phyloP scores from a whole-genome alignment of 2,329 filamentous ascomycete species.

The Myriosclerotinia curreyana region DNA sequence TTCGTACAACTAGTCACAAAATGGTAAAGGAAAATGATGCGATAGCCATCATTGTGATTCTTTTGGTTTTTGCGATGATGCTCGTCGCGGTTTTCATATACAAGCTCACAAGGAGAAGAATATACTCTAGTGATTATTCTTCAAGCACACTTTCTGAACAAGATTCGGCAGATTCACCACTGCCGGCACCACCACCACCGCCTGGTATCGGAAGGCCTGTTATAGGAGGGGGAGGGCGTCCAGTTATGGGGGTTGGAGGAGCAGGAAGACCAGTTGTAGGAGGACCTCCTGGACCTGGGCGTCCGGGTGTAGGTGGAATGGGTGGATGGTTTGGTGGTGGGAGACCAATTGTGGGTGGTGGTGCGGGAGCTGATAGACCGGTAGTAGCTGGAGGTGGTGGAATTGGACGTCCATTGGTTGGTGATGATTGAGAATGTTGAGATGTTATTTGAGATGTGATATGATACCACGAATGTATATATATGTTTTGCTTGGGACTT shows the following conservation, averaged over 20 bases:
- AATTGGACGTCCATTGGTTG: neutral
- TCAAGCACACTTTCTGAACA: conserved; percentile 2
- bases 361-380: neutral
- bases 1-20: neutral
- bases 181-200: neutral
- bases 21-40: conserved; percentile 9
- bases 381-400: neutral
- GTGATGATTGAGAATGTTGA: neutral
- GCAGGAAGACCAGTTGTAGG: neutral
- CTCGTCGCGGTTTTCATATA: neutral
- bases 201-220: neutral
- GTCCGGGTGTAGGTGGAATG: neutral
- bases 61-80: conserved; percentile 8
- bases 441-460: neutral
- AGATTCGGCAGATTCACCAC: neutral
- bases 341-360: neutral
- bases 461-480: neutral
- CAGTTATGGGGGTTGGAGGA: neutral
- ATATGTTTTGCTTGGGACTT: neutral
- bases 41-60: conserved; percentile 12
- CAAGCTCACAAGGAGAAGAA: neutral
- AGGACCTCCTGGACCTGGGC: neutral
- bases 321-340: conserved; percentile 14
- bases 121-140: conserved; percentile 5
- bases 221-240: neutral